phyloP scores from a whole-genome alignment of 2,329 filamentous ascomycete genomes.

The Pleoardoris graminearum region DNA sequence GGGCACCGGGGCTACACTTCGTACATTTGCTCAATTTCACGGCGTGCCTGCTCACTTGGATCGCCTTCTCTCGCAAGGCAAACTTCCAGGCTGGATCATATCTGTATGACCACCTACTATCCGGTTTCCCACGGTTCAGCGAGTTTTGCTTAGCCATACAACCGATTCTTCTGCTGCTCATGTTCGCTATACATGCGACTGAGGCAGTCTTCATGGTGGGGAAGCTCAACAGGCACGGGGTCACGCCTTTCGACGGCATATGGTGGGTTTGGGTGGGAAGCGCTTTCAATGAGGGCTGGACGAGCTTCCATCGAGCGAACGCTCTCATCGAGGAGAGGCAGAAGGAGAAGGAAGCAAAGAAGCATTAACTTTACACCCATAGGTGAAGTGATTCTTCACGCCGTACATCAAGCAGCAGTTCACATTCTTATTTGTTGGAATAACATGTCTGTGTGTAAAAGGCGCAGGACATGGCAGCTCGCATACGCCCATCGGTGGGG shows the following conservation, averaged over 20 bases:
- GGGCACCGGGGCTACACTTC: slow-evolving; percentile 39
- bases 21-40: slow-evolving; percentile 58
- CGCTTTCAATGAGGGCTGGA: slow-evolving; percentile 58
- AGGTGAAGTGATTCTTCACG: too few species aligned
- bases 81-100: slow-evolving; percentile 42
- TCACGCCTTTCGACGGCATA: slow-evolving; percentile 51
- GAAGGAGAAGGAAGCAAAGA: slow-evolving; percentile 40
- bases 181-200: slow-evolving; percentile 65
- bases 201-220: slow-evolving; percentile 61
- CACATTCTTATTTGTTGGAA: too few species aligned
- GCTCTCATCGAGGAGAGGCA: slow-evolving; percentile 29
- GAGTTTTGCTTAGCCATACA: slow-evolving; percentile 63
- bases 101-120: slow-evolving; percentile 50
- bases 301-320: slow-evolving; percentile 49
- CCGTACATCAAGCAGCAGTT: too few species aligned
- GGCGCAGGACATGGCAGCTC: too few species aligned
- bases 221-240: slow-evolving; percentile 56
- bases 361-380: slow-evolving; percentile 30
- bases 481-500: too few species aligned
- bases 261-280: slow-evolving; percentile 61
- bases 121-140: slow-evolving; percentile 58
- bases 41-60: slow-evolving; percentile 42
- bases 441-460: too few species aligned
- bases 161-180: slow-evolving; percentile 59
- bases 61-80: slow-evolving; percentile 30